Conservation (phyloP, 176 grass and related monocot species). For the Areca catechu region DNA sequence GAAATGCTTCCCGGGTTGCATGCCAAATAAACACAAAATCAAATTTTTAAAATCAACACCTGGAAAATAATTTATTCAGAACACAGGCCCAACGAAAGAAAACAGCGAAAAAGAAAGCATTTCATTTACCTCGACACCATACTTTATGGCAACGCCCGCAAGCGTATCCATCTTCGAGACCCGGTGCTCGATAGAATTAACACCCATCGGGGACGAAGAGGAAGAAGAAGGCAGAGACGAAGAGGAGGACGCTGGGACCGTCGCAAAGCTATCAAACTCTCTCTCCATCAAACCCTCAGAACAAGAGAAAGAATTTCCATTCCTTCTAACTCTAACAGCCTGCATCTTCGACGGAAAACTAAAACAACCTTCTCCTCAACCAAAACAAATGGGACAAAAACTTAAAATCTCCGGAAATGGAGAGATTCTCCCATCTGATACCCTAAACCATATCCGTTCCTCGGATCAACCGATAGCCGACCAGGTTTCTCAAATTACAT, state of each 20-base stretch:
- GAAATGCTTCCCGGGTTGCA: too few relatives aligned
- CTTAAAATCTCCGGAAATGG: conserved; percentile 39
- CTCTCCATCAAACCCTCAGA: conserved; percentile 43
- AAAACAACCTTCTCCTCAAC: neutral
- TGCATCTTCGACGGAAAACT: neutral
- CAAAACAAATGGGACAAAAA: conserved; percentile 20
- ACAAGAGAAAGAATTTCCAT: conserved; percentile 4
- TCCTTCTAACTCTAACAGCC: conserved; percentile 20
- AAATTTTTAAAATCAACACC: too few relatives aligned
- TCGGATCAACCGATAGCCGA: neutral
- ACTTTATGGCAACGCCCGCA: conserved; percentile 19
- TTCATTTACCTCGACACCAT: conserved; percentile 14
- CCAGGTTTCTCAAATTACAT: conserved; percentile 3
- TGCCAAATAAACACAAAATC: too few relatives aligned
- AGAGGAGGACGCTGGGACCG: neutral
- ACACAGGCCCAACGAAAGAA: too few relatives aligned
- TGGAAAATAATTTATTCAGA: too few relatives aligned
- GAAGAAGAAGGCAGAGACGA: conserved; percentile 1
- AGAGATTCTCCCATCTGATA: conserved; percentile 51
- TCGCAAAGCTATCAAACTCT: neutral
- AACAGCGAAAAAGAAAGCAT: neutral
- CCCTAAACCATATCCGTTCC: neutral
- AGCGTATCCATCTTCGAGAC: conserved; percentile 23
- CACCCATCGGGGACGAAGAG: neutral
- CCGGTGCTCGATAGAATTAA: conserved; percentile 7